Evolutionary conservation across 2,329 filamentous ascomycete species (phyloP).

Genomic region (Pseudonectria foliicola): DNA sequence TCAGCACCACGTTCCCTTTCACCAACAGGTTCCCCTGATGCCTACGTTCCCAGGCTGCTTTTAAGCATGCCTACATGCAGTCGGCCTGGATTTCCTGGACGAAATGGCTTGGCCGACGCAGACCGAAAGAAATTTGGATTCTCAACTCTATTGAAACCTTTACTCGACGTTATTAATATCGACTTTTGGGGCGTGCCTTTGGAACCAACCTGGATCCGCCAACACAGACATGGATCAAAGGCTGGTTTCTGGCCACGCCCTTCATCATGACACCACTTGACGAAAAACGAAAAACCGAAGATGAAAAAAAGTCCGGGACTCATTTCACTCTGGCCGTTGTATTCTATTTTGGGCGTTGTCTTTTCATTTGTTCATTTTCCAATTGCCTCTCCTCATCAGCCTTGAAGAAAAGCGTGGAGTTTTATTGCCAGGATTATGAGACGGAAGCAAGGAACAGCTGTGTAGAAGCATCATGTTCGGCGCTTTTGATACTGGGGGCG

Average conservation of each 20-base stretch:
- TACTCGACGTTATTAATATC: slow-evolving; percentile 17
- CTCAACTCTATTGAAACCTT: slow-evolving; percentile 11
- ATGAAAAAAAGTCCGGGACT: slow-evolving; percentile 17
- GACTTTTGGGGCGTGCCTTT: slow-evolving; percentile 8
- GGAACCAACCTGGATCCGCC: slow-evolving; percentile 6
- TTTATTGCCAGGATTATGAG: slow-evolving; percentile 18
- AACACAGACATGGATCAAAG: slow-evolving; percentile 8
- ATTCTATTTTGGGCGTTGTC: slow-evolving; percentile 15
- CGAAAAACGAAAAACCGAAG: slow-evolving; percentile 19
- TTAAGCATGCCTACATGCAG: slow-evolving; percentile 9
- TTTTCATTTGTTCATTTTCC: slow-evolving; percentile 3
- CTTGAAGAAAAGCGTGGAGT: slow-evolving; percentile 19
- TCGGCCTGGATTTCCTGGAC: slow-evolving; percentile 9
- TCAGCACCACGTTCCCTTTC: slow-evolving; percentile 44
- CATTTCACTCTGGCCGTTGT: slow-evolving; percentile 13
- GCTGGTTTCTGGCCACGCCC: slow-evolving; percentile 18
- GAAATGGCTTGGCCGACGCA: slow-evolving; percentile 8
- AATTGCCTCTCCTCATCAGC: slow-evolving; percentile 7
- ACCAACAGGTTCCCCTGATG: slow-evolving; percentile 46
- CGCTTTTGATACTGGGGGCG: slow-evolving; percentile 11
- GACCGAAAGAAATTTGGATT: slow-evolving; percentile 12
- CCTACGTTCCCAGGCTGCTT: slow-evolving; percentile 47
- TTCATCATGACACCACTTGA: slow-evolving; percentile 15
- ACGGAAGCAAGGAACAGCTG: slow-evolving; percentile 18
- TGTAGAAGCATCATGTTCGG: slow-evolving; percentile 24